phyloP scores from a whole-genome alignment of 495 filamentous ascomycete genomes.

The Aspergillus avenaceus region DNA sequence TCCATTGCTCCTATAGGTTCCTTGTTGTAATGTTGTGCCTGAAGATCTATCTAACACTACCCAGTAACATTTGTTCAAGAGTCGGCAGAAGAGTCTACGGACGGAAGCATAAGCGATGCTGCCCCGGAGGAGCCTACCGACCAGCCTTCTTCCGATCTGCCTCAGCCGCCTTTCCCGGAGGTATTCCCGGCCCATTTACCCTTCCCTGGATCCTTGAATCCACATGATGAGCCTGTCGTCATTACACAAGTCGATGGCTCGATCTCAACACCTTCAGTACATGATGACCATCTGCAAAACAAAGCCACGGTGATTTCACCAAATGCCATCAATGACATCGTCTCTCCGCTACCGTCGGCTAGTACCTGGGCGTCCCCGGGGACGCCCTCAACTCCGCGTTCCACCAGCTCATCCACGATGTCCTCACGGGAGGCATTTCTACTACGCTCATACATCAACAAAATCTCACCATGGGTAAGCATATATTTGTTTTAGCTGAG shows the following conservation, averaged over 20 bases:
- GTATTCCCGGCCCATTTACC: not conserved
- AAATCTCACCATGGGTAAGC: conserved; percentile 32
- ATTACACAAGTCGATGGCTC: not conserved
- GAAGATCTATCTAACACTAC: not conserved
- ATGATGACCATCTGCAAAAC: not conserved
- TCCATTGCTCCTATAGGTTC: not conserved
- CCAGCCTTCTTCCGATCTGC: not conserved
- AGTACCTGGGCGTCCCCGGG: conserved; percentile 11
- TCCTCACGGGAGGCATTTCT: conserved; percentile 30
- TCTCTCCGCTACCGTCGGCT: conserved; percentile 11
- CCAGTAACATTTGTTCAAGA: conserved; percentile 34
- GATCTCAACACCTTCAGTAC: not conserved
- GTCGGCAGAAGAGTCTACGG: conserved; percentile 15
- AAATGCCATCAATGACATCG: not conserved
- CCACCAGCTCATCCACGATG: conserved; percentile 8
- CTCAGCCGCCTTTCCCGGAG: not conserved
- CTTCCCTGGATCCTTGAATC: not conserved
- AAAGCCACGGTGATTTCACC: conserved; percentile 13
- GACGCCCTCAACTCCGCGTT: conserved; percentile 10
- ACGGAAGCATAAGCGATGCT: conserved; percentile 3
- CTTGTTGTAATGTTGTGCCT: not conserved
- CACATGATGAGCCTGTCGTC: not conserved
- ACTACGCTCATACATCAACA: conserved; percentile 32
- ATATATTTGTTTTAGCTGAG: not conserved
- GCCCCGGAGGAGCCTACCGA: not conserved